Conservation (phyloP, 1,284 basidiomycete genomes). For the Irpex sp. region DNA sequence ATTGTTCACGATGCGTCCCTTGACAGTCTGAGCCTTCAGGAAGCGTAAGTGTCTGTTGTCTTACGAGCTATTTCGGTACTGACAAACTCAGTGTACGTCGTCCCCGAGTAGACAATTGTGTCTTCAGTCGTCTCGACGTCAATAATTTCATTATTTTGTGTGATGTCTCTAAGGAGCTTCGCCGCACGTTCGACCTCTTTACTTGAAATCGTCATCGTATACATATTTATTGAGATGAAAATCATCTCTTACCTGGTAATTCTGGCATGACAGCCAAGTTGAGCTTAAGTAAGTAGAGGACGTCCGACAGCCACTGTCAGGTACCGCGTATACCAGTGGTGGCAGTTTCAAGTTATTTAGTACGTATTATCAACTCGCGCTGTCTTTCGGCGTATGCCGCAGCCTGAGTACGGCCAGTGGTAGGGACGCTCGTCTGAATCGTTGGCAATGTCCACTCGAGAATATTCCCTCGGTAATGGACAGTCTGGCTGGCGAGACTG, state of each 20-base stretch:
- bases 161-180: slow-evolving; percentile 49
- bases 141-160: slow-evolving; percentile 50
- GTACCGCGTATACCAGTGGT: no score
- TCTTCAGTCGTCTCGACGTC: slow-evolving; percentile 62
- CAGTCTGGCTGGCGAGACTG: no score
- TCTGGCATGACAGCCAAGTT: slow-evolving; percentile 10
- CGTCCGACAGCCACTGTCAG: no score
- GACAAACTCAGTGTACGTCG: slow-evolving; percentile 62
- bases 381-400: no score
- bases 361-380: no score
- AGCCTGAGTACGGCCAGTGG: no score
- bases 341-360: no score
- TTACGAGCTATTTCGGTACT: slow-evolving; percentile 21
- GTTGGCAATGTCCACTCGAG: no score
- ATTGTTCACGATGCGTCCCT: slow-evolving; percentile 51
- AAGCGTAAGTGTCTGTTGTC: not conserved
- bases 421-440: no score
- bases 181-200: slow-evolving; percentile 73
- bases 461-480: no score
- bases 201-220: not conserved
- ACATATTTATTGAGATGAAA: not conserved
- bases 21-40: slow-evolving; percentile 51
- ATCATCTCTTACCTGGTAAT: slow-evolving; percentile 9
- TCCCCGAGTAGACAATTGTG: slow-evolving; percentile 62
- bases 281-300: no score